Evolutionary conservation across 768 basidiomycete genomes (phyloP).

Genomic region (Hypsizygus marmoreus): DNA sequence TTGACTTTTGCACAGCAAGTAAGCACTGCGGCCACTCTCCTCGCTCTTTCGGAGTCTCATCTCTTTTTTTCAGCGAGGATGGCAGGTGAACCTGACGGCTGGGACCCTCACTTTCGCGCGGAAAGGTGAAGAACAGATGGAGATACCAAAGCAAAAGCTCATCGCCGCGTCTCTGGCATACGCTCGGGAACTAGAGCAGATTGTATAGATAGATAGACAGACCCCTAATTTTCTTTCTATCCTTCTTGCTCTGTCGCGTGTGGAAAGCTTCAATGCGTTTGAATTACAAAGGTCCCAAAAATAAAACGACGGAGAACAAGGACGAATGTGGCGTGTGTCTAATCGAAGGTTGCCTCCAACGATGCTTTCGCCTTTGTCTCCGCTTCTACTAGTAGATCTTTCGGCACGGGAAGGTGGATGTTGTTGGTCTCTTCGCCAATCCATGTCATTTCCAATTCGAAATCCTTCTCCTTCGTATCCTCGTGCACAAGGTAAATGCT

Average conservation of each 20-base stretch:
- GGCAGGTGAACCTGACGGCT: conserved; percentile 76
- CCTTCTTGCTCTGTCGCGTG: not conserved
- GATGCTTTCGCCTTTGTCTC: conserved; percentile 86
- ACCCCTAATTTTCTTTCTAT: not conserved
- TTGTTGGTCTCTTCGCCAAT: conserved; percentile 83
- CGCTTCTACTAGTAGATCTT: conserved; percentile 82
- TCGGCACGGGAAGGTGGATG: conserved; percentile 81
- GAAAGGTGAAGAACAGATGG: conserved; percentile 79
- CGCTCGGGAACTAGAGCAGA: conserved; percentile 88
- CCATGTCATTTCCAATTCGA: conserved; percentile 98
- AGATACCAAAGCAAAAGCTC: conserved; percentile 84
- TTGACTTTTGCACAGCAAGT: conserved; percentile 83
- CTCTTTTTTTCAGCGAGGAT: conserved; percentile 60
- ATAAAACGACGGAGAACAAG: conserved; percentile 13
- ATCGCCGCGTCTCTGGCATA: conserved; percentile 78
- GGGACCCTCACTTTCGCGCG: conserved; percentile 76
- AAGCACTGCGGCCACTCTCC: conserved; percentile 20
- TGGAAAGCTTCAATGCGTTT: conserved; percentile 2
- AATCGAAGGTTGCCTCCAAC: conserved; percentile 64
- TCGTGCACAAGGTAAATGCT: conserved; percentile 98
- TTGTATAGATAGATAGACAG: conserved; percentile 66
- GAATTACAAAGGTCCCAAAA: conserved; percentile 9
- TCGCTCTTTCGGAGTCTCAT: conserved; percentile 6
- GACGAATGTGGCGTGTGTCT: conserved; percentile 23
- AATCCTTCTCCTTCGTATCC: conserved; percentile 97